Base-by-base conservation (phyloP, 139 green algal species). In the Penium margaritaceum region DNA sequence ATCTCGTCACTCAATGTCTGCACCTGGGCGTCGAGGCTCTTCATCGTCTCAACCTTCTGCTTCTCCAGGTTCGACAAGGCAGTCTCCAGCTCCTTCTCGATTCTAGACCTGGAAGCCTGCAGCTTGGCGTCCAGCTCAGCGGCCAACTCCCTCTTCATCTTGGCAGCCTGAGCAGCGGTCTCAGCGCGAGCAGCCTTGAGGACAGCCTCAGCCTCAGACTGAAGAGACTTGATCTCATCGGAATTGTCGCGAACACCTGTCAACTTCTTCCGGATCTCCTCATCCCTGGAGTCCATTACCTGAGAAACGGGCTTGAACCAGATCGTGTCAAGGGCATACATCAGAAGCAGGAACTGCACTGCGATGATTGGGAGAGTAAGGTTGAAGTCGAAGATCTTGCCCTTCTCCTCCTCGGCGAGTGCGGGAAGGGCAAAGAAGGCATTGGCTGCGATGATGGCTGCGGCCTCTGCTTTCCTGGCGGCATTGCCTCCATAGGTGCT, bases 331-430 rank as follows among this genome's bases (percentile, higher is more conserved):
- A 88, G 72, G 36, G 79, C 70, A 58, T 83, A 58, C 84, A 88
- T 88, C 30, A 88, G 65, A 9, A 81, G 33, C 24, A 88, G 47
- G 68, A 86, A 88, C 77, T 88, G 47, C 0, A 63, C 58, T 21
- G 44, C 70, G 44, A 88, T 88, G 35, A 86, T 82, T 30, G 84
- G 84, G 15, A 86, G 63, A 1, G 84, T 88, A 3, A 86, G 47
- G 76, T 88, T 85, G 74, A 88, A 88, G 69, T 88, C 84, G 55
- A 88, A 88, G 33, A 88, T 64, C 65, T 84, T 84, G 14, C 83
- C 83, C 35, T 82, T 69, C 46, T 84, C 83, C 53, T 82, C 79
- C 4, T 58, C 46, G 0, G 65, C 65, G 32, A 73, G 36, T 19
- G 65, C 65, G 19, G 65, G 65, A 36, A 73, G 63, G 2, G 65